Evolutionary conservation across 495 filamentous ascomycete species (phyloP).

Genomic region (Trichoderma virens): DNA sequence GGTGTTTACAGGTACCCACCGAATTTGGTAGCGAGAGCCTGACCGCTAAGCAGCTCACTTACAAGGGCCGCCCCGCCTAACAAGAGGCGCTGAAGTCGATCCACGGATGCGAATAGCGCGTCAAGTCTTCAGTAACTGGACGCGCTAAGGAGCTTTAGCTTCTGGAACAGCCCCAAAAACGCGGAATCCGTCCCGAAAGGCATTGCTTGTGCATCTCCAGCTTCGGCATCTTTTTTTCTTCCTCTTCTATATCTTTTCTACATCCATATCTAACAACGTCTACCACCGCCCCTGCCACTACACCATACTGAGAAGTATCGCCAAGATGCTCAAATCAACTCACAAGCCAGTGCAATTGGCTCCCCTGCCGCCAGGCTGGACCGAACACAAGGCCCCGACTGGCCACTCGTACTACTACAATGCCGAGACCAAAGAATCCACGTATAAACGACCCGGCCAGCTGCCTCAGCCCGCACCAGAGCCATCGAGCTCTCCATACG

Average conservation of each 20-base stretch:
- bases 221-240: background rate
- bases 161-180: background rate
- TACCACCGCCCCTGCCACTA: background rate
- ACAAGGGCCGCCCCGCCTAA: too few species aligned
- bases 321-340: conserved; percentile 55
- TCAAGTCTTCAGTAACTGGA: too few species aligned
- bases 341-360: conserved; percentile 44
- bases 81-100: too few species aligned
- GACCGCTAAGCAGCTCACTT: too few species aligned
- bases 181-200: background rate
- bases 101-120: too few species aligned
- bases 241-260: background rate
- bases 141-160: background rate
- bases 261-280: background rate
- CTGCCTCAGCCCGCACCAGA: conserved; percentile 20
- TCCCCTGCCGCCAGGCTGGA: conserved; percentile 76
- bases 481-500: conserved; percentile 35
- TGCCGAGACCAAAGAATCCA: conserved; percentile 75
- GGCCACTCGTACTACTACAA: conserved; percentile 90
- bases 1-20: too few species aligned
- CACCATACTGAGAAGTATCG: background rate
- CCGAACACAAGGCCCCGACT: conserved; percentile 84
- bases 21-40: too few species aligned
- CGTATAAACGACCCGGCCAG: conserved; percentile 62
- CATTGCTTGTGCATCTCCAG: background rate